A percentile compares a stretch with the other conserved stretches of the same genome.
phyloP scores from a whole-genome alignment of 108 stramenopile species.

The Schizochytrium sp. region DNA sequence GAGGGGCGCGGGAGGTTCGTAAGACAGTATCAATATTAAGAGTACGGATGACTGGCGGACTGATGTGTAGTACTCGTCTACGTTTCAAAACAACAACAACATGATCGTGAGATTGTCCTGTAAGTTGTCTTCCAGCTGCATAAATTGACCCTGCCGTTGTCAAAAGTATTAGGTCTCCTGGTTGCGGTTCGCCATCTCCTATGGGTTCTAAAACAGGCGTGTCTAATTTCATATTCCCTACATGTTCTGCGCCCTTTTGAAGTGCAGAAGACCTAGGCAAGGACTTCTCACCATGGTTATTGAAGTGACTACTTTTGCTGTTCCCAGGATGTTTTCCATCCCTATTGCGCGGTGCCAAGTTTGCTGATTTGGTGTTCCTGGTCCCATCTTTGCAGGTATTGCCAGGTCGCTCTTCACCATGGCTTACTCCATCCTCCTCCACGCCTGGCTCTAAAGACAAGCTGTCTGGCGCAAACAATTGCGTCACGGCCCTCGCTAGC shows the following conservation, averaged over 20 bases:
- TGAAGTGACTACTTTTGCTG: too few relatives aligned
- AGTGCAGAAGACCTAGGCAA: too few relatives aligned
- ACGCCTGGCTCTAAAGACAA: background rate
- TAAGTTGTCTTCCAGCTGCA: background rate
- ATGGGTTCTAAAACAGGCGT: too few relatives aligned
- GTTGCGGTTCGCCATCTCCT: background rate
- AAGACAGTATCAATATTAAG: background rate
- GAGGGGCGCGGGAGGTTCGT: background rate
- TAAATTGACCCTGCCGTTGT: background rate
- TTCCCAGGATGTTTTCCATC: too few relatives aligned
- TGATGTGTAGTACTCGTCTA: slow-evolving; percentile 10
- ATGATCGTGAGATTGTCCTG: slow-evolving; percentile 28
- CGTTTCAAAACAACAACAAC: slow-evolving; percentile 15
- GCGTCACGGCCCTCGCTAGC: background rate
- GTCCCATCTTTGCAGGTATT: background rate
- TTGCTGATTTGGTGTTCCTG: too few relatives aligned
- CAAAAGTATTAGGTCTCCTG: slow-evolving; percentile 27
- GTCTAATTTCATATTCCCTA: too few relatives aligned
- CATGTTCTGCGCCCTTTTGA: too few relatives aligned
- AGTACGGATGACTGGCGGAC: slow-evolving; percentile 28
- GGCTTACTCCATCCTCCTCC: background rate
- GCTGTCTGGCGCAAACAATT: background rate
- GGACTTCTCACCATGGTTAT: too few relatives aligned
- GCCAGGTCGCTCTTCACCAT: background rate
- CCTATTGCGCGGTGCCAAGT: too few relatives aligned